Evolutionary conservation across 139 green algal species (phyloP).

Genomic region (Trebouxia sp.): DNA sequence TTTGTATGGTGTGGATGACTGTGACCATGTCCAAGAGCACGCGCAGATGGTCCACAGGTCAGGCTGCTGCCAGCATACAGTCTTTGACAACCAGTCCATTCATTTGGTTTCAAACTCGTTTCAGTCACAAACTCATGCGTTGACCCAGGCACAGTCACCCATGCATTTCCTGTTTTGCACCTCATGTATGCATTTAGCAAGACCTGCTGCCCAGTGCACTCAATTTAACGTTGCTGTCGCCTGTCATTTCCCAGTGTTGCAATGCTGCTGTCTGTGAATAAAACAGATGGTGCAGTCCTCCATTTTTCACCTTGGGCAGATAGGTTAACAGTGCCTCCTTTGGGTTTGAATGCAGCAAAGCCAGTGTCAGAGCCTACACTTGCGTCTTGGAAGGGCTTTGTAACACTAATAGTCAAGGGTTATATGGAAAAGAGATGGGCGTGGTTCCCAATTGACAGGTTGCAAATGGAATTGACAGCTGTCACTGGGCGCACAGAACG

Average conservation of each 20-base stretch:
- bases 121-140: no score
- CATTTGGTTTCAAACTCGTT: no score
- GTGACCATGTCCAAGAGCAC: slow-evolving; percentile 42
- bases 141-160: no score
- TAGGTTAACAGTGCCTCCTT: no score
- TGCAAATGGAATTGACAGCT: slow-evolving; percentile 56
- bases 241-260: background rate
- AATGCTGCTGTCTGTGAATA: background rate
- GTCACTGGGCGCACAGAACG: slow-evolving; percentile 38
- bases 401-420: slow-evolving; percentile 47
- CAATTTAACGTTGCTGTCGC: background rate
- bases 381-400: slow-evolving; percentile 46
- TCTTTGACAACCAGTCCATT: no score
- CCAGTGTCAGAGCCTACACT: slow-evolving; percentile 45
- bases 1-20: slow-evolving; percentile 61
- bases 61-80: no score
- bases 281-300: background rate
- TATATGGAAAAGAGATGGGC: slow-evolving; percentile 60
- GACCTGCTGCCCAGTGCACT: background rate
- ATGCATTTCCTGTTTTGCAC: no score
- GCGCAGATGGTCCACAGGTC: slow-evolving; percentile 56
- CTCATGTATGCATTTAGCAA: no score
- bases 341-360: slow-evolving; percentile 43
- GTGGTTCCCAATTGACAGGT: slow-evolving; percentile 56
- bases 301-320: no score